Evolutionary conservation across 495 filamentous ascomycete species (phyloP), one percentile per base, ranked within the genome.

Genomic region (Jackrogersella multiformis): DNA sequence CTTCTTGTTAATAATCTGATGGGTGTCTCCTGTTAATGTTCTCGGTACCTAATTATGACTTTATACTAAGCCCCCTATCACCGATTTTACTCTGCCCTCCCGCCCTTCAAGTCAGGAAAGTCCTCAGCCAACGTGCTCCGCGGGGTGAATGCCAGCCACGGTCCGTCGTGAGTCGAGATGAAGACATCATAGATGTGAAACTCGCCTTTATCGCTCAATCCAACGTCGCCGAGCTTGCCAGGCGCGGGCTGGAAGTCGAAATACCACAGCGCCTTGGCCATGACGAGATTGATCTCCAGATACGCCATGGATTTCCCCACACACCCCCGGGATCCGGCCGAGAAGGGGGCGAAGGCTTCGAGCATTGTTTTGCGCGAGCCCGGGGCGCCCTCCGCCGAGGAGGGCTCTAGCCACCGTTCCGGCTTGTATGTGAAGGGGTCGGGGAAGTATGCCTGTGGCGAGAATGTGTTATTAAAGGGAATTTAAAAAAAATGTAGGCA

Each of bases 141-240:
- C 26, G 26, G 26, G 7, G 26, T 46, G 42, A 46, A 46, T 10
- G 13, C 21, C 20, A 46, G 23, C 10, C 13, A 24, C 4, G 42
- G 42, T 46, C 42, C 23, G 20, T 46, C 18, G n/a, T 46, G 20
- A 12, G 20, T 24, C 10, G 20, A 23, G 2, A 46, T 24, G 9
- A 46, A 46, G 26, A 24, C 23, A 46, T 46, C 42, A 46, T 46
- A 24, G 2, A 46, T 24, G 9, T 46, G 42, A 46, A 46, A 26
- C 13, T 46, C 42, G 39, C 16, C 39, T 23, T n/a, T 23, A 26
- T 46, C 21, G 13, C 42, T 23, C 21, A 46, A n/a, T 5, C 21
- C 42, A 23, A 23, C 42, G 12, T 46, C 42, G n/a, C 42, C 42
- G 12, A 46, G 42, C 20, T 46, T 46, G 2, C 42, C 23, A 4